phyloP scores from a whole-genome alignment of 192 early-diverging fungal genomes.

The Dissophora globulifera region DNA sequence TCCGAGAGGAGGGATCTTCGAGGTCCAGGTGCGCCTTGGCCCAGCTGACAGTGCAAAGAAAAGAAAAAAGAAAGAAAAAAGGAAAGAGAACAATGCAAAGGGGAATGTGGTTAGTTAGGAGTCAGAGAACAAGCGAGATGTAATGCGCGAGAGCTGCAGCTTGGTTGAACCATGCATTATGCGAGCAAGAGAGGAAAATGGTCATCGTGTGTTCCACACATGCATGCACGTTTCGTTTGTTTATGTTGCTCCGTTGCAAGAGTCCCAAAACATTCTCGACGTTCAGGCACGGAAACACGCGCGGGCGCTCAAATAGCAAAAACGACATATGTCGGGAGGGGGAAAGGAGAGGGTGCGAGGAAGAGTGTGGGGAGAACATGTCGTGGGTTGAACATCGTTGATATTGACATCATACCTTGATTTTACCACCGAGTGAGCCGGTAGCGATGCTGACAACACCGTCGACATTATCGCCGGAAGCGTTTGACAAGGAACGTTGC shows the following conservation, averaged over 20 bases:
- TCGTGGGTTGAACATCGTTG: too few relatives aligned
- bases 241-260: too few relatives aligned
- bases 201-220: neutral
- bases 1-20: constrained; percentile 47
- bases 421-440: constrained; percentile 39
- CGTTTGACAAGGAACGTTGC: constrained; percentile 11
- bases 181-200: constrained; percentile 13
- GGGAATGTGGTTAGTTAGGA: constrained; percentile 11
- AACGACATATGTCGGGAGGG: too few relatives aligned
- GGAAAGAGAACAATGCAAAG: neutral
- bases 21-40: constrained; percentile 23
- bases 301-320: neutral
- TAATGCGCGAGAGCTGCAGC: too few relatives aligned
- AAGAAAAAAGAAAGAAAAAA: neutral
- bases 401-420: constrained; percentile 43
- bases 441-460: constrained; percentile 30
- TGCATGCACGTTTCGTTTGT: too few relatives aligned
- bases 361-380: too few relatives aligned
- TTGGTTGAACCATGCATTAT: constrained; percentile 15
- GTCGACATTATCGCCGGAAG: constrained; percentile 12
- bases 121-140: neutral
- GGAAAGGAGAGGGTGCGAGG: too few relatives aligned
- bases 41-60: constrained; percentile 11
- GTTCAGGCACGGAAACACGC: neutral
- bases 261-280: too few relatives aligned